Evolutionary conservation across 2,329 filamentous ascomycete species (phyloP), one percentile per base, ranked within the genome.

Genomic region (Colletotrichum plurivorum): DNA sequence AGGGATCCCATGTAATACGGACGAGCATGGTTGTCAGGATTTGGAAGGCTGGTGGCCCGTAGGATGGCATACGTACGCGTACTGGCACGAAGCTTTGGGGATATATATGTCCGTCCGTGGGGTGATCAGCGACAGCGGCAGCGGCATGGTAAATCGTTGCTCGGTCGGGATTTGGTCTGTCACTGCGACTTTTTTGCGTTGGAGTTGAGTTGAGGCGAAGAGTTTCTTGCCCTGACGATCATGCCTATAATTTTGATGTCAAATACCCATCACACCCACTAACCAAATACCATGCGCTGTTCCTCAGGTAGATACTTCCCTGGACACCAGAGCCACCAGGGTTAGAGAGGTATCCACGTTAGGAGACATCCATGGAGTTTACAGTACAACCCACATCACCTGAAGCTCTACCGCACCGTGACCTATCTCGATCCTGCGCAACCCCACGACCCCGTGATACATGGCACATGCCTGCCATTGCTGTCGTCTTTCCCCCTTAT

Each of bases 211-310:
- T 36, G 13, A n/a, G 41, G 41, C 41, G 13, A 43, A n/a, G 22
- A 43, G 41, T 43, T 43, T 49, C 63, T 49, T 64, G 48, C 61
- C 61, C 61, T 58, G 61, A 49, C 43, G 49, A 68, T 68, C 61
- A 36, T 36, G 31, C 31, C 31, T 36, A 36, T 36, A 36, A 36
- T 10, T 10, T 36, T 36, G 8, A 36, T 36, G 31, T 36, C 10
- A 8, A 36, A 36, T 36, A 36, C 31, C 31, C 31, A 10, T 36
- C 7, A 36, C 22, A 25, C 22, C 22, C 22, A 25, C 22, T 25
- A 25, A 25, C 22, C 4, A 9, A 36, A 10, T 10, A 36, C 22
- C 22, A 3, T 36, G 31, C 10, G 10, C 31, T 10, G 8, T 36
- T 3, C 10, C 31, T 36, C 31, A 10, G 3, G 31, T 36, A 9